A percentile compares a stretch with the other conserved stretches of the same genome.
These are phyloP conservation scores for Metschnikowia peoriensis DNA, from an alignment of 805 yeast species.

Conservation along the genomic window DNA sequence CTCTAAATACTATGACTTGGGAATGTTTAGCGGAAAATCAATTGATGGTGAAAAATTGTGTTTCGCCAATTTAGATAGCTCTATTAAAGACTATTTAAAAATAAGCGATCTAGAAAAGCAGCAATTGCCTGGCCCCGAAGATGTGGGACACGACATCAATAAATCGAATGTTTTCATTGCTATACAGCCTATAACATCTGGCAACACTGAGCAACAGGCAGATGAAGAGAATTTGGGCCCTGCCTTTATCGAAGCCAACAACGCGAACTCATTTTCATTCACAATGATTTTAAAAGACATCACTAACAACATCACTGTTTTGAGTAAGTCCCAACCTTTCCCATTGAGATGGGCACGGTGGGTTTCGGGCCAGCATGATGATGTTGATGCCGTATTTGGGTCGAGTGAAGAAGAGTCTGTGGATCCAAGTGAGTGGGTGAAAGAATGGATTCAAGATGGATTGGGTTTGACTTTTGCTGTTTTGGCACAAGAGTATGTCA, in stretches of 20 bases:
- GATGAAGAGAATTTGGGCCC: conserved; percentile 17
- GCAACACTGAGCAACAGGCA: conserved; percentile 5
- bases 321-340: conserved; percentile 83
- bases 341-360: conserved; percentile 92
- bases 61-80: conserved; percentile 78
- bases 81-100: conserved; percentile 46
- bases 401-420: conserved; percentile 22
- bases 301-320: conserved; percentile 69
- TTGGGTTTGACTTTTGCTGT: conserved; percentile 78
- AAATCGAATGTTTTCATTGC: conserved; percentile 68
- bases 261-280: conserved; percentile 65
- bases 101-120: conserved; percentile 22
- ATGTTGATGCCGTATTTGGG: conserved; percentile 18
- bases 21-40: conserved; percentile 70
- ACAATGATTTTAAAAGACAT: conserved; percentile 74
- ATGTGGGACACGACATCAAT: conserved; percentile 22
- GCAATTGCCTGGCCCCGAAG: conserved; percentile 23
- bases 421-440: conserved; percentile 45
- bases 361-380: conserved; percentile 55
- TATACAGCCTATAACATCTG: conserved; percentile 53
- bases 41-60: conserved; percentile 88
- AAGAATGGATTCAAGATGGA: conserved; percentile 52
- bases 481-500: conserved; percentile 85
- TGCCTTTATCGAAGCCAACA: conserved; percentile 42
- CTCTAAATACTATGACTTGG: conserved; percentile 47